Percentiles rank a stretch among this genome's conserved stretches.
Evolutionary conservation across 805 yeast species (phyloP).

Genomic region (Zygotorulaspora florentina): DNA sequence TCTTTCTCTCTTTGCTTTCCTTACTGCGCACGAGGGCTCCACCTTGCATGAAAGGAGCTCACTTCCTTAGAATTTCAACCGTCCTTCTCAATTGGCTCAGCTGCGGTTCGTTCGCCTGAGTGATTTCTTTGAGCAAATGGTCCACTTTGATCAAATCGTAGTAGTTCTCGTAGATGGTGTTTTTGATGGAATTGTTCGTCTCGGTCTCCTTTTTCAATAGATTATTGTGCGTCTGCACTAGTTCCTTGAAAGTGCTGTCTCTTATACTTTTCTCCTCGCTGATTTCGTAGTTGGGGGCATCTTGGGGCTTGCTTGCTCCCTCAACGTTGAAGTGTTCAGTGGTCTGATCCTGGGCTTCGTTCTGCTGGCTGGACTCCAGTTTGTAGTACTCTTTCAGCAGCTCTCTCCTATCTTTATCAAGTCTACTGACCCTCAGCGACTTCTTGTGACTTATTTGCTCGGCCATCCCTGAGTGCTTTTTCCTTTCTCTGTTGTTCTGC

Average conservation of each 20-base stretch:
- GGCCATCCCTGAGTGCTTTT: slow-evolving; percentile 22
- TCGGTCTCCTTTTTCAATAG: slow-evolving; percentile 30
- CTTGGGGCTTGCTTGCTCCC: neutral
- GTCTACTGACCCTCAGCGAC: slow-evolving; percentile 19
- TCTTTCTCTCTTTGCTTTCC: too few species aligned
- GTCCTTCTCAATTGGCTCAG: slow-evolving; percentile 16
- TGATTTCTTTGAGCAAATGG: slow-evolving; percentile 43
- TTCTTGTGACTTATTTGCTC: slow-evolving; percentile 34
- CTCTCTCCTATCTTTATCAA: slow-evolving; percentile 24
- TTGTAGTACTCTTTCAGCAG: slow-evolving; percentile 28
- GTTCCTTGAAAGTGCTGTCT: slow-evolving; percentile 20
- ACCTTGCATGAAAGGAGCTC: neutral
- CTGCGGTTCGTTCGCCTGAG: slow-evolving; percentile 12
- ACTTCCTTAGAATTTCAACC: slow-evolving; percentile 6
- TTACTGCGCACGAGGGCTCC: too few species aligned
- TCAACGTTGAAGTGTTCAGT: neutral
- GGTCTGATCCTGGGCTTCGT: neutral
- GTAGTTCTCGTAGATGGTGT: slow-evolving; percentile 71
- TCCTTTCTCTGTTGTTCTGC: neutral
- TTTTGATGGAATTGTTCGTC: slow-evolving; percentile 48
- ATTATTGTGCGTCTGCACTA: slow-evolving; percentile 27
- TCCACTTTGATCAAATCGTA: slow-evolving; percentile 67
- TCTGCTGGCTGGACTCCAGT: slow-evolving; percentile 11
- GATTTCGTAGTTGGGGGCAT: neutral
- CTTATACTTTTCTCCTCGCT: slow-evolving; percentile 1